Evolutionary conservation across 225 moss, liverwort and hornwort genomes (phyloP), one percentile per base, ranked within the genome.

Genomic region (Asterella californica): DNA sequence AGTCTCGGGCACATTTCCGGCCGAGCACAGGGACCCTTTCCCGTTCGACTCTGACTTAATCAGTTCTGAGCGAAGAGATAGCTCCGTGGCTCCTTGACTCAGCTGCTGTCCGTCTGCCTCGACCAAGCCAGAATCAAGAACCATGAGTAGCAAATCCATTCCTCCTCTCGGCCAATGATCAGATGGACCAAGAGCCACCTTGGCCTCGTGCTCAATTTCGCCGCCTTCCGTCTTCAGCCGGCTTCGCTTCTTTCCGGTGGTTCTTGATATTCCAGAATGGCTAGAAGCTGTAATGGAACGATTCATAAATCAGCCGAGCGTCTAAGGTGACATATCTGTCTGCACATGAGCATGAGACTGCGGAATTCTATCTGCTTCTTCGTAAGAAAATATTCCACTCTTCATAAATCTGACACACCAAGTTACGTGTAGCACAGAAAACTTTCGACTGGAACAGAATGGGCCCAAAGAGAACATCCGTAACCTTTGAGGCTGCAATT

Each of bases 121-220:
- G 36, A 75, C 55, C 10, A 75, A 55, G 6, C 55, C 63, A 6
- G 76, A 77, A 30, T 79, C 79, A 30, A 86, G 60, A 27, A 78
- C 83, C 80, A 80, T 82, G 33, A 85, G 82, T 47, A 85, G 79
- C 76, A 85, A 38, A 32, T 82, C 82, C 72, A 85, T 82, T 65
- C 85, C 55, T 36, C 64, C 49, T 36, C 76, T 82, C 38, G 69
- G 27, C 64, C 54, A 15, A 9, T 10, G 36, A 10, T 75, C 46
- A 46, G 65, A 69, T 24, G 68, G 48, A 38, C 57, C 46, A 57
- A 57, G 55, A 36, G 24, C 18, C 27, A 10, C 30, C 42, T 42
- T 34, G 45, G 45, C 70, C 9, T n/a, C 49, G 15, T 52, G 14
- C 29, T 27, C 29, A 14, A 50, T 48, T 52, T 52, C 57, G 21